Evolutionary conservation across 2,329 filamentous ascomycete species (phyloP).

Genomic region (Exserohilum turcica): DNA sequence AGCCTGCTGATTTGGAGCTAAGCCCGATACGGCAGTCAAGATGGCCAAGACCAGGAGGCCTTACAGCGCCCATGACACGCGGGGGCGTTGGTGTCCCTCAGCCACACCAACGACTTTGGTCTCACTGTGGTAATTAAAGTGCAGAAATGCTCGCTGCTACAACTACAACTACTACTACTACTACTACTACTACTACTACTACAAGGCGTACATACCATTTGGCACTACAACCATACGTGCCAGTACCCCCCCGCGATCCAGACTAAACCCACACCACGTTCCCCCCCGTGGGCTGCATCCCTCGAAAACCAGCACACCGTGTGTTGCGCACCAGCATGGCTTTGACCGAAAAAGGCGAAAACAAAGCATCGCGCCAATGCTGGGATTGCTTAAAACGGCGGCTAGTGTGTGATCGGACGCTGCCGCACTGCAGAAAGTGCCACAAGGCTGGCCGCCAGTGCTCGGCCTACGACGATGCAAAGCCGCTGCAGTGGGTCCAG

Average conservation of each 20-base stretch:
- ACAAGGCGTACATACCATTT: background rate
- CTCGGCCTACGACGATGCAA: slow-evolving; percentile 40
- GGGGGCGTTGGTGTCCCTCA: background rate
- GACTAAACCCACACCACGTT: background rate
- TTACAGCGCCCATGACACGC: background rate
- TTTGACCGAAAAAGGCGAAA: slow-evolving; percentile 20
- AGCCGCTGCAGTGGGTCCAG: slow-evolving; percentile 42
- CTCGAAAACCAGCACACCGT: background rate
- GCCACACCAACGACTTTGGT: background rate
- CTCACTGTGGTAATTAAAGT: slow-evolving; percentile 31
- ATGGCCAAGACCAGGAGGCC: slow-evolving; percentile 23
- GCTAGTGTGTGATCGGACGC: slow-evolving; percentile 41
- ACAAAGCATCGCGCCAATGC: slow-evolving; percentile 37
- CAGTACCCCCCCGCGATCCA: background rate
- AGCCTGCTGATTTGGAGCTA: slow-evolving; percentile 4
- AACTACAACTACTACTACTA: too few relatives aligned
- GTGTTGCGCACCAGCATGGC: slow-evolving; percentile 15
- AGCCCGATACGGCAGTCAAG: slow-evolving; percentile 12
- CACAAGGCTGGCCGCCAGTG: slow-evolving; percentile 35
- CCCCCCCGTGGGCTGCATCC: background rate
- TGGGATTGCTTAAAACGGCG: slow-evolving; percentile 43
- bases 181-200: too few relatives aligned
- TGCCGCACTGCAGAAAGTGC: slow-evolving; percentile 42
- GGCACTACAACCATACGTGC: background rate
- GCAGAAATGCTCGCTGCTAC: slow-evolving; percentile 7